These are phyloP conservation scores for Pulveroboletus sp. DNA, from an alignment of 768 basidiomycete genomes.

Conservation along the genomic window DNA sequence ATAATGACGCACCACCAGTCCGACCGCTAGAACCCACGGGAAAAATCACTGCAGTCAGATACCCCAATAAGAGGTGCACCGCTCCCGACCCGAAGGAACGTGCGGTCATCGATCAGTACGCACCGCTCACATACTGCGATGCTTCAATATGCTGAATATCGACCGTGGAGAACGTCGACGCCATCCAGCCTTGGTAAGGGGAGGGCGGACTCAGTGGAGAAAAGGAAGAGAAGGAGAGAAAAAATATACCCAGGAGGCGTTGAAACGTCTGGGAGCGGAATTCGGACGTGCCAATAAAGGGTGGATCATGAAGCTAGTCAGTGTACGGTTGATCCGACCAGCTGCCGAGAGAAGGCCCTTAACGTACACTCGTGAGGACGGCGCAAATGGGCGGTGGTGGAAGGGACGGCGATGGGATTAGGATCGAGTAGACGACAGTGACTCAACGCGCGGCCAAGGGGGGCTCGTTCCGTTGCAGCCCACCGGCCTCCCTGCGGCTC, in stretches of 20 bases:
- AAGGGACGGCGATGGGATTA: neutral
- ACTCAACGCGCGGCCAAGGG: neutral
- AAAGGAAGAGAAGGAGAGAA: neutral
- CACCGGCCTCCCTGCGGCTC: neutral
- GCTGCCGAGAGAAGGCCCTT: conserved; percentile 1
- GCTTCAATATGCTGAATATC: conserved; percentile 10
- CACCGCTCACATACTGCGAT: conserved; percentile 26
- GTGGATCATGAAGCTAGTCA: neutral
- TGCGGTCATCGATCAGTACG: neutral
- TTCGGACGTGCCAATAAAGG: conserved; percentile 11
- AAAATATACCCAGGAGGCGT: neutral
- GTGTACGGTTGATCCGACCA: conserved; percentile 4
- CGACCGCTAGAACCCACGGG: conserved; percentile 11
- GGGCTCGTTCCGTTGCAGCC: neutral
- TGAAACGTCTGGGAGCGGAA: neutral
- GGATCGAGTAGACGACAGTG: neutral
- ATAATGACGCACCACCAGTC: conserved; percentile 20
- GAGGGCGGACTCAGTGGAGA: neutral
- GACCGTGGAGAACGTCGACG: neutral
- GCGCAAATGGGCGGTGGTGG: neutral
- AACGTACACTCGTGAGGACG: neutral
- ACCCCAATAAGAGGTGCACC: neutral
- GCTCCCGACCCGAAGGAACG: neutral
- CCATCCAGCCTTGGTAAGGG: conserved; percentile 4
- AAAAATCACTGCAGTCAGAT: conserved; percentile 1